Percentiles rank a stretch among this genome's conserved stretches.
Evolutionary conservation across 225 moss, liverwort and hornwort genomes (phyloP).

Genomic region (Physcomitrium patens): DNA sequence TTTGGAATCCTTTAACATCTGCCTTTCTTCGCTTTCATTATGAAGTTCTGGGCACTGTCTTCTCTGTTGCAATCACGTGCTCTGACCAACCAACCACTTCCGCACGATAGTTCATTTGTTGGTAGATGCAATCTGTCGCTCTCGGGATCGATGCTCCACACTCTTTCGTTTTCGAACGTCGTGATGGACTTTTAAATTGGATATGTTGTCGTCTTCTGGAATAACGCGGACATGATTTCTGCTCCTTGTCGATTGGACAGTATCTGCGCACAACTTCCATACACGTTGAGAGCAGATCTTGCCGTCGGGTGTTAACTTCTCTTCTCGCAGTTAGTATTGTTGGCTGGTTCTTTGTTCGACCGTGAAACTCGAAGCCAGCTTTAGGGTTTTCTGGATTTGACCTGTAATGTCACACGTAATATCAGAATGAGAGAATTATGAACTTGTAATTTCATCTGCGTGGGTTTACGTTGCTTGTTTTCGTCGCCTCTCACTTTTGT

Average conservation of each 20-base stretch:
- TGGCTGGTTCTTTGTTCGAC: constrained; percentile 4
- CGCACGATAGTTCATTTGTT: constrained; percentile 15
- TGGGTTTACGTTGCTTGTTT: constrained; percentile 19
- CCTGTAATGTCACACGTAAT: not conserved
- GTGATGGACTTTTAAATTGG: not conserved
- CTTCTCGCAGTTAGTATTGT: not conserved
- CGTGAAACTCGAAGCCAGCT: not conserved
- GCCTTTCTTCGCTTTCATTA: constrained; percentile 17
- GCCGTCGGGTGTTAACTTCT: not conserved
- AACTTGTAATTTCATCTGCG: constrained; percentile 8
- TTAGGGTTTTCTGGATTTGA: constrained; percentile 31
- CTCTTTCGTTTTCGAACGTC: not conserved
- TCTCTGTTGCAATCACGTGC: constrained; percentile 33
- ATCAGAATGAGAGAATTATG: not conserved
- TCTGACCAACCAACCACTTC: not conserved
- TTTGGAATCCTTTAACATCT: constrained; percentile 18
- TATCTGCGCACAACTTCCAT: not conserved
- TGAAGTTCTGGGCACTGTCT: not conserved
- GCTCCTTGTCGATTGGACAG: not conserved
- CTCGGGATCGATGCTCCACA: not conserved
- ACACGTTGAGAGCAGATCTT: constrained; percentile 11
- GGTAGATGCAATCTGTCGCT: not conserved
- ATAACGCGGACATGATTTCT: not conserved
- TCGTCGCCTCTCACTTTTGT: not conserved
- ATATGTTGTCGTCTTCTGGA: not conserved